Conservation (phyloP, 2,329 filamentous ascomycete species). For the Ceratocystis destructans region DNA sequence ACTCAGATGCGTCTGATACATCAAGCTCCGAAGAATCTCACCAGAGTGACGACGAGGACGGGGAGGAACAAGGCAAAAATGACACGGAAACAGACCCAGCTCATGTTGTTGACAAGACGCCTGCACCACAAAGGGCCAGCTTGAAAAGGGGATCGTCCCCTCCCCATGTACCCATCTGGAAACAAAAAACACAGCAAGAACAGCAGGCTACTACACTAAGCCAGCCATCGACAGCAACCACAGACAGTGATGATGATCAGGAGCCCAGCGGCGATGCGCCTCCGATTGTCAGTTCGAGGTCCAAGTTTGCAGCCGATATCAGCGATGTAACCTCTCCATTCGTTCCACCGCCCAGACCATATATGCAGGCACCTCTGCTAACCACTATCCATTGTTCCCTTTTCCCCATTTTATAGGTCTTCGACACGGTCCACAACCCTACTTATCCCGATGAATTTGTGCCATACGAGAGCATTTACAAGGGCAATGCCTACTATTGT, state of each 20-base stretch:
- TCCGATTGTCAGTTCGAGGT: not conserved
- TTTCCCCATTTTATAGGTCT: not conserved
- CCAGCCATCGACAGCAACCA: not conserved
- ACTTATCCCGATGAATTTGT: slow-evolving; percentile 23
- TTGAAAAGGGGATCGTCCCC: not conserved
- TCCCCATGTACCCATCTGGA: slow-evolving; percentile 11
- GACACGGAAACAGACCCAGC: not conserved
- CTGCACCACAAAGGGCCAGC: not conserved
- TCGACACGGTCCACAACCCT: slow-evolving; percentile 14
- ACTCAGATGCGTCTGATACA: not conserved
- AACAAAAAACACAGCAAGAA: slow-evolving; percentile 4
- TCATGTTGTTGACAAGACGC: not conserved
- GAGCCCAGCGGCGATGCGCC: not conserved
- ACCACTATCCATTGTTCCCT: not conserved
- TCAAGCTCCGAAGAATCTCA: not conserved
- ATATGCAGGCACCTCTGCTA: not conserved
- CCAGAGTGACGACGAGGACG: not conserved
- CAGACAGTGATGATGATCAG: not conserved
- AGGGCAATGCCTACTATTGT: slow-evolving; percentile 73
- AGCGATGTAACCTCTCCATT: slow-evolving; percentile 12
- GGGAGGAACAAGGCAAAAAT: not conserved
- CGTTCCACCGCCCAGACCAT: not conserved
- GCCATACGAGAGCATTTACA: slow-evolving; percentile 73
- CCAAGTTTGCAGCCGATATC: slow-evolving; percentile 10
- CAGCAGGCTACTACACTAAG: not conserved